Base-by-base conservation (phyloP, 164 flowering plant genomes). In the Brasenia schreberi region DNA sequence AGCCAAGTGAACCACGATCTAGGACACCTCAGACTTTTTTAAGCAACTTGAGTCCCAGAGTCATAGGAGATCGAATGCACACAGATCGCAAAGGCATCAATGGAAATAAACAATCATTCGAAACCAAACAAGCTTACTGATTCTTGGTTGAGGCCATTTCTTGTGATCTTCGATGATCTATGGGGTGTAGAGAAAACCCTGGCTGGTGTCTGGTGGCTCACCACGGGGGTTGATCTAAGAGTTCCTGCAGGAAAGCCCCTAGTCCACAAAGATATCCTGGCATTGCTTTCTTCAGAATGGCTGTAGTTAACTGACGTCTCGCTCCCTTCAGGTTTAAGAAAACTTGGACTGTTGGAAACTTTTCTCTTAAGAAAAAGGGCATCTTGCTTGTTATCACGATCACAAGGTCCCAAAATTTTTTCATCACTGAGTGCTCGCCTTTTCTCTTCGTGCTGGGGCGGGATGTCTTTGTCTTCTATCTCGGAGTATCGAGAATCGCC, bases 361-460 rank as follows among this genome's bases (percentile, higher is more conserved):
- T 79, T 74, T 66, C 71, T 78, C 12, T 81, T 70, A 63, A 85
- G 85, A 72, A 76, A 74, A 0, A 71, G 44, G 70, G 89, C 81
- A 44, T 81, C 88, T 53, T 69, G 81, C 42, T 84, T 92, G 65
- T 75, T 71, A 72, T 73, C 87, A 70, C 85, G 83, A 65, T 77
- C 72, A 71, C 90, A 83, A 23, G 91, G 99, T 77, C 83, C 89
- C 67, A 84, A 66, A 59, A 79, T 75, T 73, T 95, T 78, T 52
- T 83, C 84, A 69, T 86, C 85, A 76, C 87, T 73, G 66, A 74
- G 79, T 19, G 93, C 86, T 42, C 70, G 69, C 64, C 88, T 71
- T 74, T 72, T 86, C 66, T 80, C 82, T 71, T 73, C 70, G 27
- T 75, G 73, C 5, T 64, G 44, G 69, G 19, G 42, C 14, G 70